Evolutionary conservation across 306 rosid species (phyloP), one percentile per base, ranked within the genome.

Genomic region (Citrullus mucosospermus): DNA sequence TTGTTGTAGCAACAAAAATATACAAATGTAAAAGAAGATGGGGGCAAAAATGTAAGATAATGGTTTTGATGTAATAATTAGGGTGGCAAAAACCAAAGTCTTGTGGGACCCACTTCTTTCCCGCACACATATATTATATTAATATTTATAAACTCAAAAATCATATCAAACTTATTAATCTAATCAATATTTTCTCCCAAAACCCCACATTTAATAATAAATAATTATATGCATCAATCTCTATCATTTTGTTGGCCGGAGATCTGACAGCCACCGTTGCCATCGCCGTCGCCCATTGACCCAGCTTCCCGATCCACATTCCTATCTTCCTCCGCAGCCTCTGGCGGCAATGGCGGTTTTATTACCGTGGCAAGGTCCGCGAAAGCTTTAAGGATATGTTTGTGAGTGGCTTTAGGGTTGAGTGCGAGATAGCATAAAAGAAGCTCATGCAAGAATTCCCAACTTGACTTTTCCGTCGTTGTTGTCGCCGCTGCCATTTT

Each of bases 381-480:
- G 61, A 96, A 96, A 66, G 99, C 99, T 6, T 83, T 84, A 2
- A 92, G 50, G 75, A 96, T 96, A 86, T 87, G 91, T 67, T 92
- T 90, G 82, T 96, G 99, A 9, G 93, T 88, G 81, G 25, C 88
- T 72, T 88, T 88, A 10, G 93, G 93, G 78, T 96, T 96, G 39
- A 92, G 92, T 0, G 98, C 90, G 1, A 96, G 96, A 59, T 96
- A 96, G 51, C 96, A 91, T 18, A 90, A 78, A 20, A 96, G 95
- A 69, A 96, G 91, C 85, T 91, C 96, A 54, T 96, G 93, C 79
- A 96, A 80, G 53, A 83, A 82, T 18, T 91, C 91, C 97, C 97
- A 91, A 68, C 86, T 89, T 7, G 96, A 85, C 30, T 84, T 83
- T 53, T 70, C 77, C 78, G 75, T 48, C 16, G 17, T 48, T 48